A percentile compares a stretch with the other conserved stretches of the same genome.
Conservation (phyloP, 495 filamentous ascomycete species). For the Lichenothelia convexa region DNA sequence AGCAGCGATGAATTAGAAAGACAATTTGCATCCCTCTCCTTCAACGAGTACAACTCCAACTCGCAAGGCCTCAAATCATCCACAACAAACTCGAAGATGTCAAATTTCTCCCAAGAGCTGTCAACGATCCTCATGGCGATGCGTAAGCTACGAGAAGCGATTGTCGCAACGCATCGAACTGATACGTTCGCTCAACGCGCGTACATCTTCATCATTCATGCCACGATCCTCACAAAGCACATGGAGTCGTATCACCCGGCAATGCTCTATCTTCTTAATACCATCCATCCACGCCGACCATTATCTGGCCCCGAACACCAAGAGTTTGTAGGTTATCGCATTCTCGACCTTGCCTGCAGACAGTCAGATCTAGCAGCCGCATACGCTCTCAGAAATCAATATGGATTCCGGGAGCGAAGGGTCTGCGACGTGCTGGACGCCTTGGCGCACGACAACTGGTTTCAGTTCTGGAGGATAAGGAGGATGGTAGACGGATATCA, state of each 20-base stretch:
- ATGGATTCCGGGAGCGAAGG: constrained; percentile 38
- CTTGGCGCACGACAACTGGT: constrained; percentile 65
- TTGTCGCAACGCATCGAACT: constrained; percentile 50
- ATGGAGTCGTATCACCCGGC: constrained; percentile 82
- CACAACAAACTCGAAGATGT: constrained; percentile 7
- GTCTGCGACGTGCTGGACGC: constrained; percentile 50
- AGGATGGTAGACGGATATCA: constrained; percentile 58
- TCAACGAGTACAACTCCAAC: constrained; percentile 15
- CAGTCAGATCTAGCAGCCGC: constrained; percentile 58
- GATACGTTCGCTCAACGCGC: constrained; percentile 33
- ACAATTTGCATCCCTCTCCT: constrained; percentile 49
- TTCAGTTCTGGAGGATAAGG: constrained; percentile 53
- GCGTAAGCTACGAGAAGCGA: constrained; percentile 78
- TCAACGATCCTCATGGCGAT: constrained; percentile 51
- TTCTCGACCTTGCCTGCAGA: constrained; percentile 78
- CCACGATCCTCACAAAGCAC: constrained; percentile 59
- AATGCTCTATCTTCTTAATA: constrained; percentile 54
- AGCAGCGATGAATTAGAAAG: constrained; percentile 50
- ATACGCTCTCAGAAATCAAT: constrained; percentile 38
- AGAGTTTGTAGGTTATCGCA: constrained; percentile 61
- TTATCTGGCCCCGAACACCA: constrained; percentile 49
- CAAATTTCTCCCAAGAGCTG: constrained; percentile 31
- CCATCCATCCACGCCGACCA: constrained; percentile 44
- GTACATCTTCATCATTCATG: constrained; percentile 57
- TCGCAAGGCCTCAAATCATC: constrained; percentile 3